Base-by-base conservation (phyloP, 2,329 filamentous ascomycete species). In the Epichloe brachyelytri region DNA sequence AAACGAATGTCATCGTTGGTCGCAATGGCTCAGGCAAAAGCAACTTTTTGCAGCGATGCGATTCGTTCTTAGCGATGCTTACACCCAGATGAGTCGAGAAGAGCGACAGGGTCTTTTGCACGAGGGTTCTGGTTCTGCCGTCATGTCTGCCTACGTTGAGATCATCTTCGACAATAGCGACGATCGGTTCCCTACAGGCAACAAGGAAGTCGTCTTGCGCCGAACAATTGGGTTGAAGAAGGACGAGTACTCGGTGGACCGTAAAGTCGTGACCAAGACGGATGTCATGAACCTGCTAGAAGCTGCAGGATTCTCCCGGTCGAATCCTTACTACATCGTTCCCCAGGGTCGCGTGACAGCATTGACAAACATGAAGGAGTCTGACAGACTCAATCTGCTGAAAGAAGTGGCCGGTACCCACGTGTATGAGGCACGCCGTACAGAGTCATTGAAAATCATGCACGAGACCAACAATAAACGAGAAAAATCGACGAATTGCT, bases 101-200 rank as follows among this genome's bases (percentile, higher is more conserved):
- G 91, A 98, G 74, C 88, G 93, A 54, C 89, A 95, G 69, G 89
- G 88, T 33, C 79, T 98, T 37, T 79, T 98, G n/a, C 93, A 98
- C 67, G 94, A 98, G 75, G 94, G 94, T 40, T 95, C 93, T 4
- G 94, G 93, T 37, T 95, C 91, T 3, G 93, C 93, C 15, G 91
- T 98, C 62, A 95, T 96, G 88, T 95, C 90, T 46, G 94, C 93
- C n/a, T 98, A 97, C 62, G 94, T 98, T 53, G 93, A 98, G 70
- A 88, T 98, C 62, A 95, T 96, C 58, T 98, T 98, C 68, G 93
- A 98, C 76, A 98, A 98, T 65, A 87, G 80, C 60, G 91, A 98
- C 65, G 88, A 94, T 60, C 87, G 93, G 60, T 97, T 98, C 63
- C 89, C 89, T 37, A 96, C 89, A 10, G 88, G 88, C 59, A 93